A percentile compares a stretch with the other conserved stretches of the same genome.
phyloP scores from a whole-genome alignment of 2,329 filamentous ascomycete species.

The Colletotrichum limetticola region DNA sequence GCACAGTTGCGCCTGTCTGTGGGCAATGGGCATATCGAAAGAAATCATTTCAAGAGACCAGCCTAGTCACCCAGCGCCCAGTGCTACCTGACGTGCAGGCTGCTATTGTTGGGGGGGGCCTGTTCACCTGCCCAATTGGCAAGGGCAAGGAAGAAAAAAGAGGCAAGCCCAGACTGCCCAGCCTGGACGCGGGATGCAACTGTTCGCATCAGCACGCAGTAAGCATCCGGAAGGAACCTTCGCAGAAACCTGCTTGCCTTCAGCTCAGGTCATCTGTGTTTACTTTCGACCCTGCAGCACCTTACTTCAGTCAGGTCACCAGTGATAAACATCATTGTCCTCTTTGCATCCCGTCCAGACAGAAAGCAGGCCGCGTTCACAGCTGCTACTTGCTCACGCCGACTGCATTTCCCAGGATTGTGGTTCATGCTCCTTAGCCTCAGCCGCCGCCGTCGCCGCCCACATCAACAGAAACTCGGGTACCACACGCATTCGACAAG shows the following conservation, averaged over 20 bases:
- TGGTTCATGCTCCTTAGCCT: background rate
- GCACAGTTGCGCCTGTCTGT: background rate
- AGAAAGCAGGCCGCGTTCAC: slow-evolving; percentile 7
- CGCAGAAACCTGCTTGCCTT: slow-evolving; percentile 12
- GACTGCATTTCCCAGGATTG: background rate
- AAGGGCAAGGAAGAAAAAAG: background rate
- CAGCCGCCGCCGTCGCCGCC: background rate
- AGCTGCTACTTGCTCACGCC: background rate
- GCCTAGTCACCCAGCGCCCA: background rate
- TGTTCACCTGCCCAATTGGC: slow-evolving; percentile 1
- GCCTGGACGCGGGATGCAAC: background rate
- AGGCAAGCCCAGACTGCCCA: background rate
- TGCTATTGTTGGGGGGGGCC: background rate
- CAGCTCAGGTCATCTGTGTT: slow-evolving; percentile 10
- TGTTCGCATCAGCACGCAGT: background rate
- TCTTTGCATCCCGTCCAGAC: slow-evolving; percentile 1
- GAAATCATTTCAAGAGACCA: background rate
- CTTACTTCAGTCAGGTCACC: too few species aligned
- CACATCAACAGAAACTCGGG: slow-evolving; percentile 14
- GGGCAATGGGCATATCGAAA: background rate
- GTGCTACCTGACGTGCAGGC: slow-evolving; percentile 4
- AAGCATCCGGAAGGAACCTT: background rate
- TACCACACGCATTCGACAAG: background rate
- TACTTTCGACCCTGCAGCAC: background rate
- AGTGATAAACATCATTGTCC: background rate